phyloP scores from a whole-genome alignment of 1,284 basidiomycete genomes.

The Athelia sp. region DNA sequence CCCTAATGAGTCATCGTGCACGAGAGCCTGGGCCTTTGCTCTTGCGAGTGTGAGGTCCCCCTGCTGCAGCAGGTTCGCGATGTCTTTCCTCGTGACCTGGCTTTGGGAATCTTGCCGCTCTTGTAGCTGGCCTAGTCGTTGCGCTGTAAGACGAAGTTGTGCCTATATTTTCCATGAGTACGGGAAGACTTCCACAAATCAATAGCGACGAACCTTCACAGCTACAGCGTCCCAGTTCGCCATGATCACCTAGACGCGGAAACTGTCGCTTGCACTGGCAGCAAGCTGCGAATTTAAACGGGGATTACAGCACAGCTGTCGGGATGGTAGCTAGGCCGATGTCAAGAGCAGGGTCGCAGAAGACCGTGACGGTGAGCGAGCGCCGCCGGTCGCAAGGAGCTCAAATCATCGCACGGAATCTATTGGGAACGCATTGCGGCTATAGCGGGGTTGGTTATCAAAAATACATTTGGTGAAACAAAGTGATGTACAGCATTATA shows the following conservation, averaged over 20 bases:
- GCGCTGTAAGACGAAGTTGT: constrained; percentile 58
- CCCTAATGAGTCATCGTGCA: constrained; percentile 55
- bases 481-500: too few species aligned
- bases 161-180: constrained; percentile 30
- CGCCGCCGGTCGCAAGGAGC: neutral
- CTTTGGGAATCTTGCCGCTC: constrained; percentile 62
- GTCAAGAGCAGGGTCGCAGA: too few species aligned
- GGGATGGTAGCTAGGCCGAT: neutral
- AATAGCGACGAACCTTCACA: constrained; percentile 35
- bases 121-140: constrained; percentile 63
- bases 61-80: constrained; percentile 59
- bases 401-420: neutral
- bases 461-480: too few species aligned
- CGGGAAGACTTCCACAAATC: neutral
- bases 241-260: constrained; percentile 13
- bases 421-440: too few species aligned
- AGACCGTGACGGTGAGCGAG: neutral
- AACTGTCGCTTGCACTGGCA: neutral
- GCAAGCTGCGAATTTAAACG: neutral
- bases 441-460: too few species aligned
- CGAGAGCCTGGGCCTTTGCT: constrained; percentile 61
- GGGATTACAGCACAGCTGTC: constrained; percentile 1
- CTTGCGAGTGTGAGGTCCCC: constrained; percentile 58
- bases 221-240: constrained; percentile 37
- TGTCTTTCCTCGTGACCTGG: constrained; percentile 56